Evolutionary conservation across 176 grass and related monocot genomes (phyloP).

Genomic region (barley (Hordeum vulgare)): DNA sequence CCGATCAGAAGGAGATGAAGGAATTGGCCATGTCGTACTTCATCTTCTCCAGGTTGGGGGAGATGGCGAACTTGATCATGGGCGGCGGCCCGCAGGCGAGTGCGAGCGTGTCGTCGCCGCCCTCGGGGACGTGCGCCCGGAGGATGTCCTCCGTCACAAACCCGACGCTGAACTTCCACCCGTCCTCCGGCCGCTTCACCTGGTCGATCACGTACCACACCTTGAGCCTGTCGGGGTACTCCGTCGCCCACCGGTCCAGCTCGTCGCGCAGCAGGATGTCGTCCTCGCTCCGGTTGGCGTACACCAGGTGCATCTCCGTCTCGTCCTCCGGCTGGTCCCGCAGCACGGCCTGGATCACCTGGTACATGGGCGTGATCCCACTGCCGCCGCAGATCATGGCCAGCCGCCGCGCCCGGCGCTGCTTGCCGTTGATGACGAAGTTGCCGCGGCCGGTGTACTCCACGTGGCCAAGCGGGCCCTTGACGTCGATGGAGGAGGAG

Average conservation of each 20-base stretch:
- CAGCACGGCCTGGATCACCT: constrained; percentile 84
- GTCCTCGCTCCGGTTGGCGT: constrained; percentile 84
- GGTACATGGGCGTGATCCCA: constrained; percentile 95
- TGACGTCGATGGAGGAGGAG: constrained; percentile 49
- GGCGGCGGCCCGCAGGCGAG: constrained; percentile 85
- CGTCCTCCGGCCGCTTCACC: constrained; percentile 58
- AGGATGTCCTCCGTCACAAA: constrained; percentile 62
- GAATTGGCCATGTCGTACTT: constrained; percentile 68
- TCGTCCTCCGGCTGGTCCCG: constrained; percentile 68
- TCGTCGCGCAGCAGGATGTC: constrained; percentile 81
- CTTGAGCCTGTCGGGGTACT: constrained; percentile 65
- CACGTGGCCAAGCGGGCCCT: constrained; percentile 78
- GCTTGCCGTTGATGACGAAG: constrained; percentile 73
- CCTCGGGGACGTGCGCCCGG: constrained; percentile 52
- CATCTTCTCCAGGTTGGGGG: constrained; percentile 90
- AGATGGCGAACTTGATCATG: constrained; percentile 92
- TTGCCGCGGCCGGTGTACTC: constrained; percentile 75
- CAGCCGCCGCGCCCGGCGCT: constrained; percentile 45
- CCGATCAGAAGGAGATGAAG: constrained; percentile 51
- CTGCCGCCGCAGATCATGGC: constrained; percentile 84
- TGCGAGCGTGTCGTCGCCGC: constrained; percentile 61
- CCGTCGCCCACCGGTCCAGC: constrained; percentile 62
- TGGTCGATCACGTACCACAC: constrained; percentile 89
- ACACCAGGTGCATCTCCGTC: constrained; percentile 88
- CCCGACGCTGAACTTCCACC: constrained; percentile 82